Percentiles rank a stretch among this genome's conserved stretches.
phyloP scores from a whole-genome alignment of 371 early-diverging fungal genomes.

The Thermomucor indicae-seudaticae region DNA sequence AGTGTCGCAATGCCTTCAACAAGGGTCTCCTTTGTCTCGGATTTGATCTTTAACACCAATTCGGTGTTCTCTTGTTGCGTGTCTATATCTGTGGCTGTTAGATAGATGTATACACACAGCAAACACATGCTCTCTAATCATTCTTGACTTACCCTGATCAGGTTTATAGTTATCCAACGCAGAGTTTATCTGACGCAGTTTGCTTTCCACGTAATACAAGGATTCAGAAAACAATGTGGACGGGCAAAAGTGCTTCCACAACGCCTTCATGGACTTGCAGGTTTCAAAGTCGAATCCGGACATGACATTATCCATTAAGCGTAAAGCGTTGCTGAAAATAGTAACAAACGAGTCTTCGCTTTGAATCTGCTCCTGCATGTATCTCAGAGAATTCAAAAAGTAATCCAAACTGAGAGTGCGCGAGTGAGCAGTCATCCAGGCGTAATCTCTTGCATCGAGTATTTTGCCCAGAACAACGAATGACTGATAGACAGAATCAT shows the following conservation, averaged over 20 bases:
- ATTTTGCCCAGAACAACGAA: conserved; percentile 33
- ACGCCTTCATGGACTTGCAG: conserved; percentile 55
- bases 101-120: no score
- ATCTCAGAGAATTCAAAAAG: conserved; percentile 44
- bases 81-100: no score
- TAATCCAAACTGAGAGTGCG: conserved; percentile 53
- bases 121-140: no score
- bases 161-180: conserved; percentile 24
- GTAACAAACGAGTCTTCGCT: background rate
- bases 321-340: background rate
- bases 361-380: conserved; percentile 23
- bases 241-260: conserved; percentile 63
- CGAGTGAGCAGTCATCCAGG: conserved; percentile 52
- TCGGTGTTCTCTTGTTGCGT: no score
- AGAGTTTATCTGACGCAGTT: conserved; percentile 30
- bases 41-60: conserved; percentile 26
- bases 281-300: conserved; percentile 42
- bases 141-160: conserved; percentile 5
- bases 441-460: conserved; percentile 55
- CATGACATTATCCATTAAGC: conserved; percentile 28
- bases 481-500: background rate
- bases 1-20: conserved; percentile 75
- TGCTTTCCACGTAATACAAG: conserved; percentile 43
- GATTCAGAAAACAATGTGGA: conserved; percentile 50
- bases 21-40: conserved; percentile 56